Conservation (phyloP, 805 yeast species). For the Candida koratica region DNA sequence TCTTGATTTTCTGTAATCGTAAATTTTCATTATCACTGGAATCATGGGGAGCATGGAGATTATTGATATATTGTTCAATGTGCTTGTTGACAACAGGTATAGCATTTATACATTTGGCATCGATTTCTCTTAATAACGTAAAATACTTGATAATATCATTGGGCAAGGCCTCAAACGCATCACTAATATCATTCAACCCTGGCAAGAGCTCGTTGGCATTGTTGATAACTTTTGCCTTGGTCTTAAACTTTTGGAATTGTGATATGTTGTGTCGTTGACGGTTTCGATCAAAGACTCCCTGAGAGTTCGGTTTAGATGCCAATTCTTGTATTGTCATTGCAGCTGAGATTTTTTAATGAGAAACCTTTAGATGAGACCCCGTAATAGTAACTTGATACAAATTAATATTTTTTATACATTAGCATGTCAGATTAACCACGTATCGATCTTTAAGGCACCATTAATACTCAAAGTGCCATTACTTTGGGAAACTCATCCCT, state of each 20-base stretch:
- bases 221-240: conserved; percentile 29
- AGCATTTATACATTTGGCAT: conserved; percentile 82
- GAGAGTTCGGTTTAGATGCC: conserved; percentile 29
- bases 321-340: conserved; percentile 18
- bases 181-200: conserved; percentile 87
- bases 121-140: conserved; percentile 86
- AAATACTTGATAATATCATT: conserved; percentile 76
- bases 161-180: conserved; percentile 89
- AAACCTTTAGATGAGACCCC: too few relatives aligned
- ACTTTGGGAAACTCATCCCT: too few relatives aligned
- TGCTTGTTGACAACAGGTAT: conserved; percentile 61
- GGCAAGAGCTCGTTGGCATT: conserved; percentile 48
- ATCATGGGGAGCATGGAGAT: conserved; percentile 15
- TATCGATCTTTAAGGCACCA: too few relatives aligned
- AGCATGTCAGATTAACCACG: too few relatives aligned
- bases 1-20: conserved; percentile 28
- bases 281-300: conserved; percentile 12
- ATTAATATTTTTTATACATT: too few relatives aligned
- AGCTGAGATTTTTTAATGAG: too few relatives aligned
- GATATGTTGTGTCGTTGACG: conserved; percentile 8
- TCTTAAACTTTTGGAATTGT: conserved; percentile 31
- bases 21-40: conserved; percentile 6
- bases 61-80: conserved; percentile 44
- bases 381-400: too few relatives aligned
- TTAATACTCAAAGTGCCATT: too few relatives aligned